Evolutionary conservation across 176 grass and related monocot species (phyloP), one percentile per base, ranked within the genome.

Genomic region (Ensete ventricosum): DNA sequence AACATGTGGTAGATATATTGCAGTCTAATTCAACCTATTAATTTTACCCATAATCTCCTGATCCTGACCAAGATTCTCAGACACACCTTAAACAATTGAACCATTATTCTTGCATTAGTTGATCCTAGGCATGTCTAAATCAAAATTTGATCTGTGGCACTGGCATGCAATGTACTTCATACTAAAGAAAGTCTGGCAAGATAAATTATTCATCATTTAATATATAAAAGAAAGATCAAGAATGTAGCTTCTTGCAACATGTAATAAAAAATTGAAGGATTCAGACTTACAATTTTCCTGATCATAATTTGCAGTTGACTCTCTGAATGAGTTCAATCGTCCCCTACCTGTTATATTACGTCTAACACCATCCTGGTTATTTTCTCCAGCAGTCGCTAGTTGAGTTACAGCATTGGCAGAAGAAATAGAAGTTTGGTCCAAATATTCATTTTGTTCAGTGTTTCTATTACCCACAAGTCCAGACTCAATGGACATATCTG

Each of bases 271-370:
- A 49, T 19, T 71, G 52, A 71, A 83, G 75, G 63, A n/a, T 29
- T 52, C 21, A 50, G n/a, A 55, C 90, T 87, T 98, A 98, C 88
- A 89, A 52, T 77, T 98, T 54, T 91, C 90, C 78, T 75, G 77
- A 63, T 75, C 80, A 67, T 84, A 72, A 82, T 73, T 86, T 81
- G 81, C 21, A 77, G 53, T 83, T 67, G 81, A 74, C 82, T 96
- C 87, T 17, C 78, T 55, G 54, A 88, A 52, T 73, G 67, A 77
- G 16, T 69, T 53, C 27, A 80, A 79, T 71, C 64, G 69, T 73
- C 75, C 54, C 67, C 71, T 91, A 63, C 82, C 83, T 76, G 16
- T 24, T 3, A 63, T 22, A 55, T 73, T 62, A n/a, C 77, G 77
- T 25, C 88, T 98, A 25, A 48, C 55, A 68, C 84, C 88, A 78